Evolutionary conservation across 768 basidiomycete genomes (phyloP).

Genomic region (Clitopilus passeckerianus): DNA sequence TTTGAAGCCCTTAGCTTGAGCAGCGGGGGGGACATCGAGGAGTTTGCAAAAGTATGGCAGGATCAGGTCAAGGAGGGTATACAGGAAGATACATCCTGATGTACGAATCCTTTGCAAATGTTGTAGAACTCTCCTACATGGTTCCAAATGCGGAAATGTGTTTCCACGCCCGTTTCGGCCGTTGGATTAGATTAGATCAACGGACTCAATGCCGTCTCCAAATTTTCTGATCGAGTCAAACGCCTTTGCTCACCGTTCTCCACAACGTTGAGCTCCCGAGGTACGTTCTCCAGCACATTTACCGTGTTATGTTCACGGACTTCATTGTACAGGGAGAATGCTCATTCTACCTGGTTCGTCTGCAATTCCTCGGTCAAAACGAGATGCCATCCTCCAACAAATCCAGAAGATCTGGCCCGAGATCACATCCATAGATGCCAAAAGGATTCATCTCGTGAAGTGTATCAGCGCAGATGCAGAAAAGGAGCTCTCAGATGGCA

Average conservation of each 20-base stretch:
- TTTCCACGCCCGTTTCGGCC: no score
- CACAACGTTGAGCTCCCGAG: neutral
- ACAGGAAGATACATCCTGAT: neutral
- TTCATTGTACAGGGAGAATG: constrained; percentile 37
- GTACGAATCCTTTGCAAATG: no score
- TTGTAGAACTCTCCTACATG: neutral
- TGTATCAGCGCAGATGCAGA: constrained; percentile 42
- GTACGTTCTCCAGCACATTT: neutral
- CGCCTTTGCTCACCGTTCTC: neutral
- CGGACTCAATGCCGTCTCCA: neutral
- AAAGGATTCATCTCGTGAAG: constrained; percentile 85
- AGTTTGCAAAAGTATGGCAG: constrained; percentile 68
- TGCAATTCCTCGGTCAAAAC: constrained; percentile 65
- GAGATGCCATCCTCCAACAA: constrained; percentile 54
- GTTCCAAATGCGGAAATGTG: neutral
- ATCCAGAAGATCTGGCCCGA: constrained; percentile 50
- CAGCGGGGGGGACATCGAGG: constrained; percentile 62
- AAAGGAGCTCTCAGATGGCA: constrained; percentile 35
- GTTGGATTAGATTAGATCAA: neutral
- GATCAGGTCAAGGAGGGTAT: constrained; percentile 40
- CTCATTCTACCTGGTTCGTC: constrained; percentile 77
- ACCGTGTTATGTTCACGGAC: neutral
- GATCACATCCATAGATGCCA: constrained; percentile 69
- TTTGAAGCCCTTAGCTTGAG: constrained; percentile 82
- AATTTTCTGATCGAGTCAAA: neutral